These are phyloP conservation scores for Agrocybe pediades DNA, from an alignment of 768 basidiomycete species.

Conservation along the genomic window DNA sequence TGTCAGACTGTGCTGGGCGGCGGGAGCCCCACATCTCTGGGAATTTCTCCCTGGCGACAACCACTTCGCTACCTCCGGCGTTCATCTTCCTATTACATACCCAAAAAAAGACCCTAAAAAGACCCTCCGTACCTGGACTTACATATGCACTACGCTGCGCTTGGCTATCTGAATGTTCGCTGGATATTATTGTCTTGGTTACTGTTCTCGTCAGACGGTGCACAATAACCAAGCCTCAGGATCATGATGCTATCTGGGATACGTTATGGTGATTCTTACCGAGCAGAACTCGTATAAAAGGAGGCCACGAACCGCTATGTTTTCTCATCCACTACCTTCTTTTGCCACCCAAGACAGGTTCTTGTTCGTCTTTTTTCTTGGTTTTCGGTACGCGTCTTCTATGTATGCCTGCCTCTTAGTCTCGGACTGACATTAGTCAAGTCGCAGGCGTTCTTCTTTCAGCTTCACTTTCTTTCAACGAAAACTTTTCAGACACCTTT, in stretches of 20 bases:
- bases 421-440: constrained; percentile 14
- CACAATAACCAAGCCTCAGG: constrained; percentile 1
- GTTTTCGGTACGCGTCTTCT: constrained; percentile 26
- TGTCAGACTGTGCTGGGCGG: background rate
- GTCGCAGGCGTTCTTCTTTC: constrained; percentile 31
- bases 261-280: background rate
- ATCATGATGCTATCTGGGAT: background rate
- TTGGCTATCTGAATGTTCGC: constrained; percentile 6
- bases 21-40: background rate
- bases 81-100: background rate
- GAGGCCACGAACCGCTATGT: background rate
- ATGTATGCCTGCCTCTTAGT: background rate
- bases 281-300: constrained; percentile 14
- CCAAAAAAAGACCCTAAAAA: background rate
- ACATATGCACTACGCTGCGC: background rate
- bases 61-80: background rate
- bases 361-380: constrained; percentile 37
- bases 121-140: background rate
- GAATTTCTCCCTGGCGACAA: constrained; percentile 10
- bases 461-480: constrained; percentile 17
- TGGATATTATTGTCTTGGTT: constrained; percentile 19
- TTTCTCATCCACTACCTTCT: constrained; percentile 33
- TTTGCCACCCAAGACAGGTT: constrained; percentile 55
- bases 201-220: constrained; percentile 9
- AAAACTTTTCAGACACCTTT: constrained; percentile 11